Base-by-base conservation (phyloP, 2,329 filamentous ascomycete genomes). In the Chaetomium olivaceum region DNA sequence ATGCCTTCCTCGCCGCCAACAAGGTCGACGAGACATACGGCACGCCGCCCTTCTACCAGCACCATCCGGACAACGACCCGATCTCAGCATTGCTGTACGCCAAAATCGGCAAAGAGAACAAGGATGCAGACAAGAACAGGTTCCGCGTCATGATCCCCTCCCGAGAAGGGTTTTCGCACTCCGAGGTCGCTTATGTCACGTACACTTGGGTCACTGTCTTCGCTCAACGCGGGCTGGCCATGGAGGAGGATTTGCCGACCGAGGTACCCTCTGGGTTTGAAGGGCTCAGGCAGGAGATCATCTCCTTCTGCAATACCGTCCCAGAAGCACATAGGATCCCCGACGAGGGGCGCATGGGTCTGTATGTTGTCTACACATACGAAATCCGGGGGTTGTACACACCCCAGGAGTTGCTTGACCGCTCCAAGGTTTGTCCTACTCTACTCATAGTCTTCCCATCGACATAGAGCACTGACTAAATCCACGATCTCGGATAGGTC, bases 21-120 rank as follows among this genome's bases (percentile, higher is more conserved):
- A 23, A 12, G 19, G 33, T 62, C 9, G 14, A 62, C 51, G 50
- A 62, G n/a, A 62, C 59, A 4, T 62, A 62, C 51, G 50, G 50
- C 14, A 31, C 51, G 9, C 59, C 59, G 23, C 59, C 59, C 51
- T 62, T 56, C 59, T 62, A 55, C 36, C 0, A 23, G 4, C 23
- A 25, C 25, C 59, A 62, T 23, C 59, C 59, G 7, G 50, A 62
- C 51, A 23, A 56, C 1, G 50, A 56, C 51, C 50, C 36, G 33
- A 62, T 62, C 36, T 61, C 58, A 9, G 9, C 2, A 23, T n/a
- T 59, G 25, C 57, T 59, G 8, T 33, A 50, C 25, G 14, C 25
- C 25, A 59, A 50, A 25, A 50, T 59, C 9, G 14, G 2, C 9
- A 29, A 11, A 6, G 16, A 12, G 4, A 43, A 48, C 25, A 25